Evolutionary conservation across 176 grass and related monocot species (phyloP).

Genomic region (barley (Hordeum vulgare)): MorexV3_pseudomolecules_assembly NC_058521.1:560698344-560698843

Average conservation of each 20-base stretch:
- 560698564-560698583: conserved; percentile 61
- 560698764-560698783: conserved; percentile 60
- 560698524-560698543: conserved; percentile 75
- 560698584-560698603: conserved; percentile 15
- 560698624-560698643: conserved; percentile 62
- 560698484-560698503: conserved; percentile 89
- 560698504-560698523: conserved; percentile 80
- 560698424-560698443: conserved; percentile 65
- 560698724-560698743: conserved; percentile 62
- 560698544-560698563: conserved; percentile 47
- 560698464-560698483: conserved; percentile 76
- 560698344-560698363: conserved; percentile 73
- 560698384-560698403: conserved; percentile 70
- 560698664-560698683: conserved; percentile 63
- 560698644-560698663: conserved; percentile 64
- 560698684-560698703: conserved; percentile 55
- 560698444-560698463: conserved; percentile 97
- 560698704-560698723: conserved; percentile 59
- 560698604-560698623: conserved; percentile 58
- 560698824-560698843: conserved; percentile 72
- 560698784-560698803: conserved; percentile 64
- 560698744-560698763: conserved; percentile 66
- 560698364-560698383: conserved; percentile 78
- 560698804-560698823: conserved; percentile 51
- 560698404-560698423: conserved; percentile 70